Evolutionary conservation across 1,139 yeast genomes (phyloP).

Genomic region (Arxiozyma slooffiae): DNA sequence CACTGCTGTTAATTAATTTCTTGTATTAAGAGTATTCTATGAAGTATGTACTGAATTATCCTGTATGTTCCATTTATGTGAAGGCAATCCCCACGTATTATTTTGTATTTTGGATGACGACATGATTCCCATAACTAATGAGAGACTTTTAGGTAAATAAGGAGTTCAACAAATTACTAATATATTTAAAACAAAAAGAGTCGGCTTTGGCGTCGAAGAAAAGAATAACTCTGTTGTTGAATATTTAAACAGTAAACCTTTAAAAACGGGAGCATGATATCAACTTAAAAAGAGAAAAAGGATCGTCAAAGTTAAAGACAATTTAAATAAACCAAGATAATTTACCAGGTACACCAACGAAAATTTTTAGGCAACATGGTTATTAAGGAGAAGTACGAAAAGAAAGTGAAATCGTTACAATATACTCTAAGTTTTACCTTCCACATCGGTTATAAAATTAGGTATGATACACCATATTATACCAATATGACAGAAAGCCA

Average conservation of each 20-base stretch:
- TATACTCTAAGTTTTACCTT: conserved; percentile 3
- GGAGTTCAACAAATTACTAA: too few relatives aligned
- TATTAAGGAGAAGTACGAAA: background rate
- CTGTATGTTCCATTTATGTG: background rate
- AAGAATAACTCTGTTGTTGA: background rate
- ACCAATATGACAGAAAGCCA: conserved; percentile 5
- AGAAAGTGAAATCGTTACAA: conserved; percentile 6
- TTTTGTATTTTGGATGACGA: too few relatives aligned
- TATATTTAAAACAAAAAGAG: too few relatives aligned
- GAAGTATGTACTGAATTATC: background rate
- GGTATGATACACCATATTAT: conserved; percentile 4
- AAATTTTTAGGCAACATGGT: background rate
- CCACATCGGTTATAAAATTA: conserved; percentile 5
- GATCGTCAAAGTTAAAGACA: background rate
- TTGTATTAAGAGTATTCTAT: background rate
- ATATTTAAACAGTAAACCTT: too few relatives aligned
- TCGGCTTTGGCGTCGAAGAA: too few relatives aligned
- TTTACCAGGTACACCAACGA: background rate
- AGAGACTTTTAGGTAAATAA: too few relatives aligned
- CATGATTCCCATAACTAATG: too few relatives aligned
- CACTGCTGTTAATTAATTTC: background rate
- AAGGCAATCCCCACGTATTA: background rate
- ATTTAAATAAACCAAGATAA: background rate
- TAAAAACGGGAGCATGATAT: background rate
- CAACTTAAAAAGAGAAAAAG: background rate